Evolutionary conservation across 441 rosid species (phyloP), one percentile per base, ranked within the genome.

Genomic region (Adansonia grandidieri): DNA sequence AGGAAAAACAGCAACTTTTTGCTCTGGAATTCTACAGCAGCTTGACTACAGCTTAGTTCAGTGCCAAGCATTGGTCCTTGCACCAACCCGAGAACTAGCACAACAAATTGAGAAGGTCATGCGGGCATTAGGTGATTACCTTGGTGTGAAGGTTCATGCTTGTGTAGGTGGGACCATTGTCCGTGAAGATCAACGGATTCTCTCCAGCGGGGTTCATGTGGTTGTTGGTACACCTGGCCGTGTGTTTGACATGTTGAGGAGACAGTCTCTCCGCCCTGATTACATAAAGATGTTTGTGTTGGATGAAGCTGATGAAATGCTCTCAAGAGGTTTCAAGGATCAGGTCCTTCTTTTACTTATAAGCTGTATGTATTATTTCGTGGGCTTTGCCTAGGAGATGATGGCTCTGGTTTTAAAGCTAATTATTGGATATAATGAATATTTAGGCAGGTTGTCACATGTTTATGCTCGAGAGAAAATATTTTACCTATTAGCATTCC

Each of bases 201-300:
- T 93, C 65, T 89, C 88, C 63, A 85, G 86, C 64, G 97, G 96
- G 20, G 97, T 93, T 48, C 95, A 91, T 82, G 96, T 90, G 76
- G 95, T 93, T 48, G 96, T 93, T 65, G 98, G 96, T 13, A 91
- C 96, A 45, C 98, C 96, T 58, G 95, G 98, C 50, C 98, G 93
- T 86, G 97, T 92, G 3, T 92, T 92, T 81, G 95, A 92, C 86
- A 91, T 92, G 97, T 80, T 92, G 76, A 80, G 91, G 56, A 87
- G 96, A 74, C 95, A 91, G 63, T 90, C 96, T 24, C 92, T 93
- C 50, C 92, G 91, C 5, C 83, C 94, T 71, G 95, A 93, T 79
- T 56, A 82, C 81, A 93, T 93, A 78, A 92, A 78, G 80, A 93
- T 90, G 93, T 92, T 92, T 77, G 93, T 93, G 8, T 81, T 92